Evolutionary conservation across 768 basidiomycete genomes (phyloP).

Genomic region (Trametes gibbosa): DNA sequence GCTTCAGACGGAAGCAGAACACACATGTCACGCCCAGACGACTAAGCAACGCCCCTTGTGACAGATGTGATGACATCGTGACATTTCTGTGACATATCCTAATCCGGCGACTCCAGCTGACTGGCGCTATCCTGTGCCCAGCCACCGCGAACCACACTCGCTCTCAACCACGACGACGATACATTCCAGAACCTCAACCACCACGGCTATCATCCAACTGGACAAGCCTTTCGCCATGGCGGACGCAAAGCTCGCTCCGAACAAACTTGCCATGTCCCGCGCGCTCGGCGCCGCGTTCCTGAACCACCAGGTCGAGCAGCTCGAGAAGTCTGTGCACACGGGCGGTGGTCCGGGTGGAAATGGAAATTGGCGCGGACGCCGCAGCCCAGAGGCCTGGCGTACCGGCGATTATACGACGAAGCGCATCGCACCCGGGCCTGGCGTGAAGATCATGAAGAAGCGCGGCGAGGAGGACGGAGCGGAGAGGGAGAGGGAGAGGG

Average conservation of each 20-base stretch:
- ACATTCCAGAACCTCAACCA: slow-evolving; percentile 2
- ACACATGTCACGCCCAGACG: no score
- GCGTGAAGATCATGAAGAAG: slow-evolving; percentile 9
- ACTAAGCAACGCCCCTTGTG: no score
- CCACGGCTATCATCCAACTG: not conserved
- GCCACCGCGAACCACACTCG: not conserved
- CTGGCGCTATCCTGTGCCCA: not conserved
- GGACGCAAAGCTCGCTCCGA: slow-evolving; percentile 28
- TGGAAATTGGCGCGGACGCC: slow-evolving; percentile 56
- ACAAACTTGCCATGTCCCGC: slow-evolving; percentile 79
- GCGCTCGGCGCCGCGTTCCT: slow-evolving; percentile 87
- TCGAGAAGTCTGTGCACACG: slow-evolving; percentile 69
- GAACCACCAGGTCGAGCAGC: slow-evolving; percentile 83
- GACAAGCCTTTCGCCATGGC: slow-evolving; percentile 5
- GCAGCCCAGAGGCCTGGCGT: slow-evolving; percentile 23
- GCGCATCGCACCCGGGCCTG: slow-evolving; percentile 20
- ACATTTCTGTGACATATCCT: not conserved
- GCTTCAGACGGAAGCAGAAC: no score
- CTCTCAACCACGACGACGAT: not conserved
- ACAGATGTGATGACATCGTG: not conserved
- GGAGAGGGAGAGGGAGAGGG: slow-evolving; percentile 10
- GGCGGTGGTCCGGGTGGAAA: slow-evolving; percentile 52
- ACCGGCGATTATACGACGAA: slow-evolving; percentile 47
- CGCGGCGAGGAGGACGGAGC: slow-evolving; percentile 15
- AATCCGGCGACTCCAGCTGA: not conserved